A percentile compares a stretch with the other conserved stretches of the same genome.
Evolutionary conservation across 495 filamentous ascomycete genomes (phyloP).

Genomic region (Aspergillus sclerotiicarbonarius): DNA sequence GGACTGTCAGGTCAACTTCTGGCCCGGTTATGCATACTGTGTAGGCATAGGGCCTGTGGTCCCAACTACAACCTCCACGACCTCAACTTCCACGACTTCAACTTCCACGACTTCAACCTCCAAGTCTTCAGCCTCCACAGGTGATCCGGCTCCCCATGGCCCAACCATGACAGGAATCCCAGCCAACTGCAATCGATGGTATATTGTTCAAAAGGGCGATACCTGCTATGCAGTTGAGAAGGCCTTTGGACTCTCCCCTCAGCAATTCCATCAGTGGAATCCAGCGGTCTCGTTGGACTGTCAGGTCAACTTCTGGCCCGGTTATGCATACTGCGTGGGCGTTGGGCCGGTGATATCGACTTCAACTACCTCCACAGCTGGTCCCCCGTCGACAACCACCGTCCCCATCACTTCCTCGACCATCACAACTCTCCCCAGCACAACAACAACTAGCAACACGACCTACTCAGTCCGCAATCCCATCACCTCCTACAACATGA

Average conservation of each 20-base stretch:
- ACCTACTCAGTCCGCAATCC: slow-evolving; percentile 12
- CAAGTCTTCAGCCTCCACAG: not conserved
- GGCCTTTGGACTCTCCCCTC: slow-evolving; percentile 10
- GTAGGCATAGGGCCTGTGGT: slow-evolving; percentile 13
- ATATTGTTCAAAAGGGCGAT: slow-evolving; percentile 22
- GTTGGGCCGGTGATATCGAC: slow-evolving; percentile 3
- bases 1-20: slow-evolving; percentile 19
- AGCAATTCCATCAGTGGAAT: slow-evolving; percentile 26
- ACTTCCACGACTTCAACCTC: too few species aligned
- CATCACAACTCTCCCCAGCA: not conserved
- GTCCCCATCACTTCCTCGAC: not conserved
- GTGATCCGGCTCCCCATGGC: slow-evolving; percentile 9
- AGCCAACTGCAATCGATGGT: slow-evolving; percentile 21
- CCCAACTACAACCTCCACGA: not conserved
- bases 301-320: slow-evolving; percentile 12
- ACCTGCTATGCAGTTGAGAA: slow-evolving; percentile 15
- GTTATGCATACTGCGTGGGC: slow-evolving; percentile 17
- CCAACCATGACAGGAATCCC: slow-evolving; percentile 18
- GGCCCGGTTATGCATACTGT: slow-evolving; percentile 14
- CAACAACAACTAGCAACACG: not conserved
- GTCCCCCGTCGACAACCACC: not conserved
- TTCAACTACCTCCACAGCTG: not conserved
- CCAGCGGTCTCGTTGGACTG: slow-evolving; percentile 22
- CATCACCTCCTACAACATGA: slow-evolving; percentile 8
- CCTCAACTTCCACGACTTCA: not conserved